Base-by-base conservation (phyloP, 176 grass and related monocot genomes). In the Paspalum notatum region DNA sequence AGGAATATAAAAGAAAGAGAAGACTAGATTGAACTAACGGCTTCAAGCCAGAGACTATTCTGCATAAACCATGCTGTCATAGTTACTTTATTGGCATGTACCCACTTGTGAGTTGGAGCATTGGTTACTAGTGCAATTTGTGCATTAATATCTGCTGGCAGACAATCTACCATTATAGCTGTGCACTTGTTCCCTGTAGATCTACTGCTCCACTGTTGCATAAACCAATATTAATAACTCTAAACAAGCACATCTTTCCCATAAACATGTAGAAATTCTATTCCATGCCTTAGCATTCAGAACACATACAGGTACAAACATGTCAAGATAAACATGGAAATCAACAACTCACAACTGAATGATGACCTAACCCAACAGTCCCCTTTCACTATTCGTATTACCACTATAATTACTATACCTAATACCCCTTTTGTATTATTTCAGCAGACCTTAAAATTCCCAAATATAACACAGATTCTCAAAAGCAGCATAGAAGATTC, bases 171-270 rank as follows among this genome's bases (percentile, higher is more conserved):
- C n/a, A 44, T 17, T 76, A 45, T 11, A 60, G 4, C 17, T 46
- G 54, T 45, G 42, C 37, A 20, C 6, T 22, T 76, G 15, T 60
- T 16, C 7, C 62, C 16, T 9, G 38, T 65, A 37, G 62, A 65
- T 40, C 62, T 65, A 65, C 65, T 22, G 7, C 41, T 45, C 22
- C 65, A 45, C 20, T 22, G 22, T 10, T 67, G 20, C 11, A 46
- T 67, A 71, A 9, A 44, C n/a, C 17, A 21, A 78, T 83, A 79
- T 66, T 13, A 54, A 83, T 13, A 54, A 83, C 49, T 66, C 41
- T 62, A 58, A 77, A 48, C 18, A 53, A 45, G 64, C 48, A 39
- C 8, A 50, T 0, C n/a, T 66, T 80, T 1, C 68, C 12, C 13
- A 66, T 58, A 20, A 27, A 68, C 16, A 83, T 0, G 1, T 25